phyloP scores from a whole-genome alignment of 305 asterid genomes.

The Fraxinus latifolia region DNA sequence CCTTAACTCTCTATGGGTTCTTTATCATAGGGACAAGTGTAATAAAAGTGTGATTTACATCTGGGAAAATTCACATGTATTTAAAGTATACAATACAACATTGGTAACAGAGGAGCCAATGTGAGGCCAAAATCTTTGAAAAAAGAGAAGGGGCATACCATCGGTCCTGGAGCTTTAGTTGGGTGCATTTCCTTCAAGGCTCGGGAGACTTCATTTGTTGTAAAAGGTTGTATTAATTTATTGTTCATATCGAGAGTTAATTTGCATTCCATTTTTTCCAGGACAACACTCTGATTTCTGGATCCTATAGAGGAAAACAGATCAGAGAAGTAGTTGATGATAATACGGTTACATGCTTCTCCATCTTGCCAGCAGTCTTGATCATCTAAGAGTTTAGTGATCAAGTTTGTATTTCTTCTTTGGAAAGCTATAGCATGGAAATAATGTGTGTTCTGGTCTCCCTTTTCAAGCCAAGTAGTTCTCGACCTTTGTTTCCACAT shows the following conservation, averaged over 20 bases:
- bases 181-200: not conserved
- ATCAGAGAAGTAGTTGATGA: not conserved
- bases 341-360: not conserved
- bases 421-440: not conserved
- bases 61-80: not conserved
- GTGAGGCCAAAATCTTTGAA: not conserved
- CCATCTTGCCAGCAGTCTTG: not conserved
- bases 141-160: not conserved
- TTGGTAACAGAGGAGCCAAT: not conserved
- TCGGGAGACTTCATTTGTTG: not conserved
- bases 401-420: not conserved
- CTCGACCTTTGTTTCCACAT: not conserved
- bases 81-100: not conserved
- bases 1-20: not conserved
- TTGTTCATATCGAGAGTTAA: not conserved
- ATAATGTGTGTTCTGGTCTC: not conserved
- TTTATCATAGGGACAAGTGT: not conserved
- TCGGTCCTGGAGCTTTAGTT: not conserved
- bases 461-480: not conserved
- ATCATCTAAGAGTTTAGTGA: not conserved
- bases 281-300: not conserved
- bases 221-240: not conserved
- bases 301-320: not conserved
- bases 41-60: not conserved
- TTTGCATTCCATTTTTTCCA: not conserved